Evolutionary conservation across 768 basidiomycete species (phyloP).

Genomic region (Tubosaeta brunneosetosa): DNA sequence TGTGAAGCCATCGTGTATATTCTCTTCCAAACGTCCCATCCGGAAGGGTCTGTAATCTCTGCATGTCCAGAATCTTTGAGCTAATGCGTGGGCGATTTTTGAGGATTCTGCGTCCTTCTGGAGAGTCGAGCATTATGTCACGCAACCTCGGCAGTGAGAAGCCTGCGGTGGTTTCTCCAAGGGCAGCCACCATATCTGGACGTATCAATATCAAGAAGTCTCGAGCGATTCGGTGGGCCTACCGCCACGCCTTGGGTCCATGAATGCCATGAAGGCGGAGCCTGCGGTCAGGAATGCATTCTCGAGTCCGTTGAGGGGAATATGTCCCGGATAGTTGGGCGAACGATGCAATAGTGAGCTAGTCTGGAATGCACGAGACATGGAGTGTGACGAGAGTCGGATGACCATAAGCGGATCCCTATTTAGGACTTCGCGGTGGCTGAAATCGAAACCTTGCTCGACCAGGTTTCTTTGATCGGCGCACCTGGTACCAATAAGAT

Average conservation of each 20-base stretch:
- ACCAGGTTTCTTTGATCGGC: no score
- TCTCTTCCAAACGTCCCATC: constrained; percentile 82
- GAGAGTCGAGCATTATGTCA: constrained; percentile 68
- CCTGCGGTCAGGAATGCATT: constrained; percentile 83
- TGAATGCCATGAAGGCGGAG: constrained; percentile 75
- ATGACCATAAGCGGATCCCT: neutral
- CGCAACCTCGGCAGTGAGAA: constrained; percentile 70
- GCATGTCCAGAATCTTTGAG: constrained; percentile 69
- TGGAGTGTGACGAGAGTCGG: neutral
- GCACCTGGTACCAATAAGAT: no score
- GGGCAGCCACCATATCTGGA: constrained; percentile 92
- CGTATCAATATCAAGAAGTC: neutral
- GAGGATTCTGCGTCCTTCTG: constrained; percentile 82
- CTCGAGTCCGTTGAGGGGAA: constrained; percentile 79
- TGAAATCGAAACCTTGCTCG: no score
- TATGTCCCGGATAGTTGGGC: constrained; percentile 73
- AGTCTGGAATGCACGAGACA: constrained; percentile 14
- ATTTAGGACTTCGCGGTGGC: no score
- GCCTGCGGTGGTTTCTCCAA: constrained; percentile 90
- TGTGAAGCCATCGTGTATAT: constrained; percentile 86
- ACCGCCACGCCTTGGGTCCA: constrained; percentile 84
- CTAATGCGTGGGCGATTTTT: constrained; percentile 81
- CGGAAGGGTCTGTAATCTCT: constrained; percentile 57
- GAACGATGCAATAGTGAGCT: constrained; percentile 5
- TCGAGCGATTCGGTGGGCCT: constrained; percentile 23